Percentiles rank a stretch among this genome's conserved stretches.
Conservation (phyloP, 2,329 filamentous ascomycete genomes). For the Microcyclosporella mali region DNA sequence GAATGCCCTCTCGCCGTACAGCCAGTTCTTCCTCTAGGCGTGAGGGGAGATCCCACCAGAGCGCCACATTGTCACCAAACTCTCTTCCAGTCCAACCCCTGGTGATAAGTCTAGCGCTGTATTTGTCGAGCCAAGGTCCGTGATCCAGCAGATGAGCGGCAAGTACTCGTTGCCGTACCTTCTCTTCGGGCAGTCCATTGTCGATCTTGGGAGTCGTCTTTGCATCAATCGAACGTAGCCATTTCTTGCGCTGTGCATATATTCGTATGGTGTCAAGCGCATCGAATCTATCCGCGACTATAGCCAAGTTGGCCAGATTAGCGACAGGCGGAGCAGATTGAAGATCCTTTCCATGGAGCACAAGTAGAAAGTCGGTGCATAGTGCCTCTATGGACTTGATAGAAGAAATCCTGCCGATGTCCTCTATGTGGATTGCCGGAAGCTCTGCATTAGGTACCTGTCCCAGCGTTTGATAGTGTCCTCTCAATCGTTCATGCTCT, state of each 20-base stretch:
- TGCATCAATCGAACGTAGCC: conserved; percentile 37
- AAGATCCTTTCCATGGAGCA: conserved; percentile 55
- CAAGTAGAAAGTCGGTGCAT: conserved; percentile 60
- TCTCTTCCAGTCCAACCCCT: conserved; percentile 57
- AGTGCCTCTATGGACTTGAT: conserved; percentile 48
- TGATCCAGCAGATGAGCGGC: conserved; percentile 61
- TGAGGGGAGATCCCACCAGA: conserved; percentile 69
- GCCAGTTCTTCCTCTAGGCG: conserved; percentile 65
- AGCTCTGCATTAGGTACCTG: conserved; percentile 43
- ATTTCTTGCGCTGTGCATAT: conserved; percentile 46
- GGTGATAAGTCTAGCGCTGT: conserved; percentile 60
- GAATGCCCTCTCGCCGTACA: conserved; percentile 58
- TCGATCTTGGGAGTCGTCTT: conserved; percentile 39
- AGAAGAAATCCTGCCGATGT: conserved; percentile 63
- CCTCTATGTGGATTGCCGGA: conserved; percentile 58
- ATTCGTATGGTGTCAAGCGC: conserved; percentile 51
- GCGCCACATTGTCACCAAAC: conserved; percentile 38
- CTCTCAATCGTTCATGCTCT: conserved; percentile 46
- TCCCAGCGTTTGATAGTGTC: conserved; percentile 43
- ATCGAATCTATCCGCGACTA: conserved; percentile 69
- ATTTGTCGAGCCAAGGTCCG: conserved; percentile 52
- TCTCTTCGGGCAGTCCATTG: conserved; percentile 52
- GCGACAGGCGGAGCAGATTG: conserved; percentile 45
- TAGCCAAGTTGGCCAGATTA: conserved; percentile 61
- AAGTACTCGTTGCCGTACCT: conserved; percentile 62